Conservation (phyloP, 2,329 filamentous ascomycete species). For the Ceratocystis cacaofunesta region DNA sequence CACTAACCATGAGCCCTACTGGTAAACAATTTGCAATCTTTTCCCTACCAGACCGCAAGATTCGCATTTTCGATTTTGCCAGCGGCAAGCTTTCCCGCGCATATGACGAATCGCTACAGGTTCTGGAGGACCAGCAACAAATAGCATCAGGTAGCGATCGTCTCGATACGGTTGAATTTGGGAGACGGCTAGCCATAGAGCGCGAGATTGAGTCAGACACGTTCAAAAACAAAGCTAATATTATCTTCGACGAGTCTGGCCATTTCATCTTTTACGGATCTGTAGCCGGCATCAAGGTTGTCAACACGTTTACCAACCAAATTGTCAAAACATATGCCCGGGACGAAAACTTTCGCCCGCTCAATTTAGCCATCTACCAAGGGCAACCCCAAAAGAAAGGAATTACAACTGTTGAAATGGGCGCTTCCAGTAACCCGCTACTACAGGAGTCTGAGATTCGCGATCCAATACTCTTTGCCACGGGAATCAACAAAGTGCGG, state of each 20-base stretch:
- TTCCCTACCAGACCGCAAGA: constrained; percentile 84
- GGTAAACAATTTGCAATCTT: constrained; percentile 76
- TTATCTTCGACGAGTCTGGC: constrained; percentile 90
- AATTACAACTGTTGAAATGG: constrained; percentile 90
- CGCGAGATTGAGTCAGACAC: constrained; percentile 62
- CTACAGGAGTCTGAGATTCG: constrained; percentile 80
- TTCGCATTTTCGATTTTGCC: constrained; percentile 85
- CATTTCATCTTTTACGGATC: constrained; percentile 93
- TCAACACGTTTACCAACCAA: constrained; percentile 90
- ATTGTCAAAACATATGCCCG: constrained; percentile 81
- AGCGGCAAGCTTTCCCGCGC: constrained; percentile 77
- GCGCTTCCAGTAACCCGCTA: constrained; percentile 82
- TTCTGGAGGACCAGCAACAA: constrained; percentile 88
- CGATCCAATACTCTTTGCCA: constrained; percentile 77
- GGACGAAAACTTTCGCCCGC: constrained; percentile 72
- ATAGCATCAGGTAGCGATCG: constrained; percentile 70
- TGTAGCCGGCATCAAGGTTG: constrained; percentile 79
- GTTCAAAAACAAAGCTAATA: constrained; percentile 58
- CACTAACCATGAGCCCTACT: constrained; percentile 71
- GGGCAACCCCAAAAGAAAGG: constrained; percentile 90
- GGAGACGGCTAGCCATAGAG: constrained; percentile 71
- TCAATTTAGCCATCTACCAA: constrained; percentile 81
- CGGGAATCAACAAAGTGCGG: constrained; percentile 70
- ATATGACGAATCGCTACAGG: constrained; percentile 86
- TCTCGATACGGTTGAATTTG: constrained; percentile 83